Base-by-base conservation (phyloP, 2,329 filamentous ascomycete species). In the Penicillium oxalicum region DNA sequence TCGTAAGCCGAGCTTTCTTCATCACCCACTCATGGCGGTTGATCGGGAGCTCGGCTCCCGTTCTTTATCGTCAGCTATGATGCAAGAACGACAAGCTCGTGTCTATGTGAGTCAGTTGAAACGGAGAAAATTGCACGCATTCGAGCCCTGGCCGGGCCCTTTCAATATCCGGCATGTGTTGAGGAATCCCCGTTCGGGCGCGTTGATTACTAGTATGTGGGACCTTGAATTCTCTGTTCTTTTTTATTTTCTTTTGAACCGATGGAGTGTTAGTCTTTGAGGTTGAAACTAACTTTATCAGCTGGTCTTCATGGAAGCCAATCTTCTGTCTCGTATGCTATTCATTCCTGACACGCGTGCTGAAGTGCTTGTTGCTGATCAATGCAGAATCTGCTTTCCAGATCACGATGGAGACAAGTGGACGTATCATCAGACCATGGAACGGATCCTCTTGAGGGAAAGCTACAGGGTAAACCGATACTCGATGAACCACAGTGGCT, bases 161-260 rank as follows among this genome's bases (percentile, higher is more conserved):
- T 64, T 61, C 44, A 57, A 57, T 1, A 61, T 71, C 40, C 57
- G 53, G 12, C 58, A 66, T 51, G 58, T 71, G 37, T 44, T 64
- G 40, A 62, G 68, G 9, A 65, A 70, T 47, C 63, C 62, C 13
- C 49, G 56, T 37, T 66, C 66, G 25, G 70, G 69, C 34, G 60
- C 61, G 40, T 48, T 72, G 41, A 59, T 71, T 55, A 61, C 65
- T 33, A 64, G 69, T 70, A 57, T 52, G 65, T 63, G 26, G 11
- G 11, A 8, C 29, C 4, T 32, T 7, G 29, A 32, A 4, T 32
- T 11, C 29, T 11, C 18, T 18, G 18, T 18, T 18, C 2, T 18
- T 18, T 18, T 18, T 18, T 18, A 18, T 18, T 18, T 18, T 18
- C 18, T 18, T 18, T 18, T 18, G 18, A 18, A 18, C 18, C 18